These are phyloP conservation scores for Radiomyces spectabilis DNA, from an alignment of 192 early-diverging fungal genomes.

Conservation along the genomic window DNA sequence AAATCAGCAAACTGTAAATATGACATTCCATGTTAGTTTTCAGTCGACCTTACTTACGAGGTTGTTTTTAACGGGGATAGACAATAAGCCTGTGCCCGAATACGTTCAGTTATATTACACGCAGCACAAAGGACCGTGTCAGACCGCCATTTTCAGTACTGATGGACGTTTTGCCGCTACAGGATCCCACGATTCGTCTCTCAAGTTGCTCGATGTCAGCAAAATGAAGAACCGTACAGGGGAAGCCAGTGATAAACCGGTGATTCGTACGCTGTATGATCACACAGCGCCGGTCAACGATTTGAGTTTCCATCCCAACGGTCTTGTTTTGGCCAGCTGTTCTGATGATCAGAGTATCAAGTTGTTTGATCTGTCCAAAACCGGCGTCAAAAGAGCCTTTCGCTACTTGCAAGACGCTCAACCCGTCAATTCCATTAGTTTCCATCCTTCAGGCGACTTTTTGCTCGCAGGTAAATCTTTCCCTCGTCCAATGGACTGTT, in stretches of 20 bases:
- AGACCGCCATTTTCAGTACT: conserved; percentile 37
- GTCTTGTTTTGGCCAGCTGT: conserved; percentile 81
- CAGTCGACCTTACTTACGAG: no score
- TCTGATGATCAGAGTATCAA: conserved; percentile 81
- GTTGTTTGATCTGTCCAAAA: conserved; percentile 82
- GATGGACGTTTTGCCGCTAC: conserved; percentile 81
- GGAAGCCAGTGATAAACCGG: conserved; percentile 69
- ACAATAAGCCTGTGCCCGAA: conserved; percentile 15
- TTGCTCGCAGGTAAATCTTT: conserved; percentile 53
- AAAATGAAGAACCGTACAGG: conserved; percentile 65
- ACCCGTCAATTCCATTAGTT: conserved; percentile 71
- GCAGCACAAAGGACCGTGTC: conserved; percentile 27
- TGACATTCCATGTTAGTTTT: no score
- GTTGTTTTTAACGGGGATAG: neutral
- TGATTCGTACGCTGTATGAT: conserved; percentile 87
- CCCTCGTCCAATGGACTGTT: no score
- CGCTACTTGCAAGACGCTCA: conserved; percentile 78
- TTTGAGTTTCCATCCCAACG: conserved; percentile 88
- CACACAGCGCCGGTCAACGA: conserved; percentile 77
- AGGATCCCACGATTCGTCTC: conserved; percentile 78
- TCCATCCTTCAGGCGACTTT: conserved; percentile 93
- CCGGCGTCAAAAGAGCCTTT: conserved; percentile 76
- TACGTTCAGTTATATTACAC: conserved; percentile 28
- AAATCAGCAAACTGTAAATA: neutral
- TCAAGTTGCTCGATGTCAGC: conserved; percentile 86